phyloP scores from a whole-genome alignment of 2,329 filamentous ascomycete species.

The Trichoderma endophyticum region DNA sequence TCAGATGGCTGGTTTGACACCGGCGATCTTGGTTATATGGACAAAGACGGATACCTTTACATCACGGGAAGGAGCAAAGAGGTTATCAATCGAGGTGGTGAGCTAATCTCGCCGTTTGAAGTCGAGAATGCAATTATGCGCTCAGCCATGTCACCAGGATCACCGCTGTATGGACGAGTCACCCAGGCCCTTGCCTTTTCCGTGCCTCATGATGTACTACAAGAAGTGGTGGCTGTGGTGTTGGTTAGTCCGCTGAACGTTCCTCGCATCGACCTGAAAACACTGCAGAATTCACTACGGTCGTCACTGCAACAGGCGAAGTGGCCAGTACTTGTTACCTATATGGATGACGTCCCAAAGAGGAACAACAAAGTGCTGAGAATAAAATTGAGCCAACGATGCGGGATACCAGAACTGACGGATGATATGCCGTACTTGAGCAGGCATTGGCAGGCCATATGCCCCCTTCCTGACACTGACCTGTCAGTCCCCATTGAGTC shows the following conservation, averaged over 20 bases:
- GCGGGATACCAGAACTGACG: constrained; percentile 43
- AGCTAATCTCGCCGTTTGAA: constrained; percentile 58
- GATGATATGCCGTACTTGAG: constrained; percentile 43
- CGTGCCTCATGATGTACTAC: constrained; percentile 48
- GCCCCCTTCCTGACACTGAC: constrained; percentile 46
- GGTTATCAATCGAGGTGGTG: constrained; percentile 56
- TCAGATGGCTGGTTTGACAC: constrained; percentile 52
- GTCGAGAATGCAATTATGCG: constrained; percentile 55
- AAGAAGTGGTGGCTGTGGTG: constrained; percentile 54
- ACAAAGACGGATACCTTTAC: constrained; percentile 49
- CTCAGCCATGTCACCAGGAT: constrained; percentile 40
- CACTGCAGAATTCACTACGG: constrained; percentile 46
- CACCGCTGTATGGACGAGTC: constrained; percentile 45
- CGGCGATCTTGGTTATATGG: constrained; percentile 52
- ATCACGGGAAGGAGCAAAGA: constrained; percentile 56
- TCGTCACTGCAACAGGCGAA: constrained; percentile 51
- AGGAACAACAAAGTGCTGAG: constrained; percentile 57
- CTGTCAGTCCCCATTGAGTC: constrained; percentile 41
- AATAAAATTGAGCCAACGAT: constrained; percentile 48
- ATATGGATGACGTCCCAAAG: constrained; percentile 54
- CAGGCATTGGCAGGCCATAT: constrained; percentile 49
- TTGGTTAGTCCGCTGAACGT: constrained; percentile 45
- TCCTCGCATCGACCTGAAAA: constrained; percentile 46
- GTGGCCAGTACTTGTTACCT: constrained; percentile 49
- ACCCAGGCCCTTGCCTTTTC: constrained; percentile 53